Percentiles rank a stretch among this genome's conserved stretches.
phyloP scores from a whole-genome alignment of 768 basidiomycete species.

The Suillus brevipes region DNA sequence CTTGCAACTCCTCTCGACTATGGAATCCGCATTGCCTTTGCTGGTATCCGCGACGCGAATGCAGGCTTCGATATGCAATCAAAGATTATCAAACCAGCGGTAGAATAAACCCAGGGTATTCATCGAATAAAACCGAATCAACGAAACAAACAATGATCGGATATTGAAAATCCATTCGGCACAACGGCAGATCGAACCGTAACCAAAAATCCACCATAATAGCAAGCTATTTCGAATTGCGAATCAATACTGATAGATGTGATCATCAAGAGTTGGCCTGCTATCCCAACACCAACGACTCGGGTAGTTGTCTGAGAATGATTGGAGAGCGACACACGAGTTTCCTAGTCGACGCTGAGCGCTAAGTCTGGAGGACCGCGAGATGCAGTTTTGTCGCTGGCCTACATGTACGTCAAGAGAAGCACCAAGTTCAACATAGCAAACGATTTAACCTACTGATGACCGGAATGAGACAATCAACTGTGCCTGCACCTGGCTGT shows the following conservation, averaged over 20 bases:
- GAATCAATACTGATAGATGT: not conserved
- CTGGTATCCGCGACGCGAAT: no score
- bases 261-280: not conserved
- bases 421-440: not conserved
- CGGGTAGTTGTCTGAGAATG: not conserved
- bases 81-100: no score
- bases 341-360: not conserved
- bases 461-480: not conserved
- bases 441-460: slow-evolving; percentile 1
- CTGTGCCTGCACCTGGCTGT: not conserved
- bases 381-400: not conserved
- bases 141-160: no score
- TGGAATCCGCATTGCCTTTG: no score
- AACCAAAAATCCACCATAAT: no score
- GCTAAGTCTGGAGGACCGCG: not conserved
- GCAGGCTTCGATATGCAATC: no score
- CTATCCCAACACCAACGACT: not conserved
- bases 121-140: no score
- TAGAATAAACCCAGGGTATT: no score
- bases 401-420: not conserved
- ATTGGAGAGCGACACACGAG: not conserved
- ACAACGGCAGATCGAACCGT: no score
- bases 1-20: no score
- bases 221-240: not conserved
- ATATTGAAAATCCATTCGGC: no score